Evolutionary conservation across 2,329 filamentous ascomycete species (phyloP), one percentile per base, ranked within the genome.

Genomic region (Scytalidium sp.): DNA sequence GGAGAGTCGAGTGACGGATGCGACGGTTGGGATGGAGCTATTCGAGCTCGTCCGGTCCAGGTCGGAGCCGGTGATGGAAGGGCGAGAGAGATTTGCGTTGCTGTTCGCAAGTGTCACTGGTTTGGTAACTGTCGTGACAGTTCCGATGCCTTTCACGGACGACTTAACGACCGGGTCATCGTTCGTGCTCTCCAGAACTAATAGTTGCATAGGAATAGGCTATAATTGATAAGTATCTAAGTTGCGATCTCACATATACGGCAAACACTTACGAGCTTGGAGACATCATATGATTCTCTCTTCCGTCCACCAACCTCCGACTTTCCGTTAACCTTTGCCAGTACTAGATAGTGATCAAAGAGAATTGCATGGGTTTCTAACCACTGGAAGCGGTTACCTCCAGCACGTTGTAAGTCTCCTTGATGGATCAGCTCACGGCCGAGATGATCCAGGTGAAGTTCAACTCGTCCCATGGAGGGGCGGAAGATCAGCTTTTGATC

Each of bases 181-280:
- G 57, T 93, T 90, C 58, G 89, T 86, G 66, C 89, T 96, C 69
- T 99, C 95, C 1, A 99, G 76, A 45, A 96, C 89, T 21, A 99
- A 76, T 2, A 99, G 76, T 60, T 96, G 92, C 93, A 99, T 99
- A 0, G 94, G 94, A 55, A 99, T 97, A 6, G 94, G 94, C 79
- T 87, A 49, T 88, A 90, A 75, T 83, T 48, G 9, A 27, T 52
- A 46, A 54, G 63, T 70, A 44, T 27, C 44, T 19, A 41, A 29
- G 41, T 32, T 13, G 29, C 15, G 2, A 9, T 29, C 13, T 32
- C 15, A 15, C 15, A 23, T 36, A 17, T 3, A 19, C 21, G n/a
- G n/a, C 43, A 6, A 11, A 20, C 43, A 63, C 79, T 70, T 70
- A 87, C 85, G 69, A 96, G 79, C 67, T 95, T 92, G 1, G 92